Evolutionary conservation across 108 stramenopile species (phyloP).

Genomic region (Cyclotella baltica): DNA sequence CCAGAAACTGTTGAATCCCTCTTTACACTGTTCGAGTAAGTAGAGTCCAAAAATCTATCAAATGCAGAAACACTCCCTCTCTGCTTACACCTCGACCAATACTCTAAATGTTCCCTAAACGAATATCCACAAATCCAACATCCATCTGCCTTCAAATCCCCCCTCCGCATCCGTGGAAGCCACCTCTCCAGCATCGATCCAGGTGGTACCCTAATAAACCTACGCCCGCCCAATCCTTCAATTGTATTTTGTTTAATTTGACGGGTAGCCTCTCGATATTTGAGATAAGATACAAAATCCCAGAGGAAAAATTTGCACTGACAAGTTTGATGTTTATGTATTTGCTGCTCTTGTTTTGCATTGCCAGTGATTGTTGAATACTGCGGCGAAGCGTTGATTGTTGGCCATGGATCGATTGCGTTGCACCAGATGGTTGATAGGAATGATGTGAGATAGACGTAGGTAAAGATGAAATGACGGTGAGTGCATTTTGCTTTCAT

Average conservation of each 20-base stretch:
- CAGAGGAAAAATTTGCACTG: constrained; percentile 15
- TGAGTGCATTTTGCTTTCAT: no score
- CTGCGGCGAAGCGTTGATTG: constrained; percentile 5
- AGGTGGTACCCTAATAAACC: constrained; percentile 41
- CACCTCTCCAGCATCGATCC: constrained; percentile 19
- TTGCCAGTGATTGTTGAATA: background rate
- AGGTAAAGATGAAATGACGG: background rate
- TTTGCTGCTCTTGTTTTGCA: no score
- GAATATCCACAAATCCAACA: constrained; percentile 44
- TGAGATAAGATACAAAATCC: constrained; percentile 8
- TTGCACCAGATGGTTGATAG: background rate
- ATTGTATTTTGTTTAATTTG: constrained; percentile 4
- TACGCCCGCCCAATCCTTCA: constrained; percentile 42
- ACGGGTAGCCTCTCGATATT: background rate
- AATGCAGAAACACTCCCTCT: constrained; percentile 14
- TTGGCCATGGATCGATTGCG: constrained; percentile 16
- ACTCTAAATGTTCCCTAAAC: constrained; percentile 46
- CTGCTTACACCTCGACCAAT: constrained; percentile 37
- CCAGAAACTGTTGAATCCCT: background rate
- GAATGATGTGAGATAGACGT: background rate
- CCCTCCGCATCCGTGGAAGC: constrained; percentile 22
- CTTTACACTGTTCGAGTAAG: background rate
- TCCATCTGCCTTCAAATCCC: constrained; percentile 27
- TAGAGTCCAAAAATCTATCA: background rate
- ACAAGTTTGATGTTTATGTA: background rate